Conservation (phyloP, 768 basidiomycete genomes). For the Boletus rex-veris region DNA sequence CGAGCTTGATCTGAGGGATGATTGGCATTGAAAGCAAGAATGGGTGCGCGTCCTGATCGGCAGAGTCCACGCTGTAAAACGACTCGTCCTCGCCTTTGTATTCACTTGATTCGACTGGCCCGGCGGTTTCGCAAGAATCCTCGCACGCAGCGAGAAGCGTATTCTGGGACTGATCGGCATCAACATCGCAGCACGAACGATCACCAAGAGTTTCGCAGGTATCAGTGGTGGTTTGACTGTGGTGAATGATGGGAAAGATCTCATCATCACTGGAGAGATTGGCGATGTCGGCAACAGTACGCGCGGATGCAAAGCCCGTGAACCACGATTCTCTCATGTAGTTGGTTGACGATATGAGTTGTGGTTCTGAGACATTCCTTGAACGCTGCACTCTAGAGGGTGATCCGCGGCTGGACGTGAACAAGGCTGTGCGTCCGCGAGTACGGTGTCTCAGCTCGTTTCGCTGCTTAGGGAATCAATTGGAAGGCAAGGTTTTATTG, state of each 20-base stretch:
- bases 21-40: slow-evolving; percentile 26
- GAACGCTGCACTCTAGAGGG: background rate
- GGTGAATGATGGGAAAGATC: background rate
- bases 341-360: slow-evolving; percentile 16
- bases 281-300: slow-evolving; percentile 9
- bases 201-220: background rate
- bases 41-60: slow-evolving; percentile 21
- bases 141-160: background rate
- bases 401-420: background rate
- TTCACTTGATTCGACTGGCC: background rate
- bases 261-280: slow-evolving; percentile 1
- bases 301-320: slow-evolving; percentile 5
- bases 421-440: slow-evolving; percentile 1
- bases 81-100: slow-evolving; percentile 16
- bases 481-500: background rate
- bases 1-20: slow-evolving; percentile 27
- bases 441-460: background rate
- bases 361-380: slow-evolving; percentile 25
- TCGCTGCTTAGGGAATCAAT: background rate
- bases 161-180: background rate
- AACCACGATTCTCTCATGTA: slow-evolving; percentile 19
- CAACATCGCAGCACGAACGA: background rate
- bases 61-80: slow-evolving; percentile 25
- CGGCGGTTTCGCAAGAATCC: background rate
- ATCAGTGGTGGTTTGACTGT: background rate